Base-by-base conservation (phyloP, 768 basidiomycete species). In the Exsudoporus frostii region DNA sequence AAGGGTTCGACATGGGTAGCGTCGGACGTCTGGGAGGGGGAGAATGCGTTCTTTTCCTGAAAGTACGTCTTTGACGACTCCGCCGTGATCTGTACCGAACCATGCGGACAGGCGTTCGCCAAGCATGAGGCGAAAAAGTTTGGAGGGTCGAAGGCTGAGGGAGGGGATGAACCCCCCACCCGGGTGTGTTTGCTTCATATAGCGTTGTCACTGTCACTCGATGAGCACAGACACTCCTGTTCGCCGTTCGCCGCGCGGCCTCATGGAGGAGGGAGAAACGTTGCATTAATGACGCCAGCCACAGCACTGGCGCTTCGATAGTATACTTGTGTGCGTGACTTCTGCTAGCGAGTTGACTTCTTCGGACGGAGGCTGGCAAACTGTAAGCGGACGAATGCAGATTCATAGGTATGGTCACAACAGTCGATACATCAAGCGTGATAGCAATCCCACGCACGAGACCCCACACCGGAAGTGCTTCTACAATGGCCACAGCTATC, bases 21-120 rank as follows among this genome's bases (percentile, higher is more conserved):
- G 79, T 43, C 80, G 76, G 17, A 75, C 69, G 15, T 80, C 77
- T 7, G 57, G 61, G 55, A 78, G 71, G 3, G 76, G 78, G 43
- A 79, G 68, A 33, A 83, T 71, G 37, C 70, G 63, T 49, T 74
- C 73, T 51, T 71, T 70, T 19, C 71, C 73, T 8, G 66, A 53
- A 2, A 66, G 57, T 6, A 66, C 59, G 14, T 70, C 66, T 22
- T 32, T 56, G 30, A 58, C 45, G 22, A 63, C 37, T 6, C 45
- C 41, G 2, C 43, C 27, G 8, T 53, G 56, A 30, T 57, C 56
- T 13, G 45, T 5, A 20, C 50, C 45, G n/a, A 64, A 55, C 54
- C 55, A 50, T 25, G 53, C 41, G 20, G 53, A 53, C 29, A 55
- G 29, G 43, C 52, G 65, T 43, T 60, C 25, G 30, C 48, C 22